Evolutionary conservation across 176 grass and related monocot species (phyloP).

Genomic region (Typha latifolia): DNA sequence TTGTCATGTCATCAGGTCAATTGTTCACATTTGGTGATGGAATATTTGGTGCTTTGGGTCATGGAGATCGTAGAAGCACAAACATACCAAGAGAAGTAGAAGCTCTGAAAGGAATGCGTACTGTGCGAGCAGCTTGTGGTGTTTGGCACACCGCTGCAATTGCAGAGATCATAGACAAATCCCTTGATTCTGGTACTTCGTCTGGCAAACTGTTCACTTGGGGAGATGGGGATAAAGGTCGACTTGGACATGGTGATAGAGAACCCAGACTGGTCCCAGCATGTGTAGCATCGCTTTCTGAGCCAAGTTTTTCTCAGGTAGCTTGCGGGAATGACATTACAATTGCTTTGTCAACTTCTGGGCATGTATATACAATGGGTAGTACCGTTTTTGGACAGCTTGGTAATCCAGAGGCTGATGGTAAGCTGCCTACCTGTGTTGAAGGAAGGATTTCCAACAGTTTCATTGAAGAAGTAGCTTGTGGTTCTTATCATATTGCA

Average conservation of each 20-base stretch:
- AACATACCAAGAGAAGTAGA: conserved; percentile 52
- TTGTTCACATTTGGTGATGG: conserved; percentile 74
- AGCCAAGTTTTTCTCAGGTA: conserved; percentile 45
- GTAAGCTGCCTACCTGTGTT: conserved; percentile 46
- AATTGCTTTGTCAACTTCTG: conserved; percentile 38
- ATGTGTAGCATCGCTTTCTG: conserved; percentile 35
- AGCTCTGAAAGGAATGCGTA: conserved; percentile 44
- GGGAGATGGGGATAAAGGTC: conserved; percentile 68
- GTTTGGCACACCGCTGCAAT: conserved; percentile 73
- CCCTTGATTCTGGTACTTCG: conserved; percentile 29
- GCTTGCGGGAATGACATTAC: conserved; percentile 69
- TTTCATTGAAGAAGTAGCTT: conserved; percentile 60
- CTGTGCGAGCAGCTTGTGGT: conserved; percentile 45
- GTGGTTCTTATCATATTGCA: conserved; percentile 72
- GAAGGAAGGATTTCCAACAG: conserved; percentile 38
- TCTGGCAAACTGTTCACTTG: conserved; percentile 59
- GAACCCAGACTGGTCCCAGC: conserved; percentile 42
- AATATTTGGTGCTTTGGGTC: conserved; percentile 60
- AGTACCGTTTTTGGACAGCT: conserved; percentile 57
- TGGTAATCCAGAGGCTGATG: conserved; percentile 38
- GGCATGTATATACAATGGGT: conserved; percentile 56
- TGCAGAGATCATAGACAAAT: conserved; percentile 40
- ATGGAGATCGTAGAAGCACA: conserved; percentile 44
- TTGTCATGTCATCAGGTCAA: conserved; percentile 47
- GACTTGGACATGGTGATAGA: conserved; percentile 58